phyloP scores from a whole-genome alignment of 495 filamentous ascomycete species.

The Neurospora intermedia region DNA sequence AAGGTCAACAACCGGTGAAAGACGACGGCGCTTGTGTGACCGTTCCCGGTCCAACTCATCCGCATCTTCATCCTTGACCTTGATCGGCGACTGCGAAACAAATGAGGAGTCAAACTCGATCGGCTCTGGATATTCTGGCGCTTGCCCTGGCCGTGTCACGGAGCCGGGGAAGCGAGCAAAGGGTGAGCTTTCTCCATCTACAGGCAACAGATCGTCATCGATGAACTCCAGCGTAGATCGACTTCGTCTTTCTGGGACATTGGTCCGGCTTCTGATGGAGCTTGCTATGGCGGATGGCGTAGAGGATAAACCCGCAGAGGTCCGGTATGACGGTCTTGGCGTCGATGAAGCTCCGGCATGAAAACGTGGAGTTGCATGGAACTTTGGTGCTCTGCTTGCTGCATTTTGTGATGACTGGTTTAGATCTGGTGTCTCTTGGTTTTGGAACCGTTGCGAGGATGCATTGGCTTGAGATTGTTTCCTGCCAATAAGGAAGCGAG shows the following conservation, averaged over 20 bases:
- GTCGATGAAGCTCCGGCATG: conserved; percentile 12
- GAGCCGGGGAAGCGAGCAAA: neutral
- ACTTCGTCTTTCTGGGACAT: conserved; percentile 2
- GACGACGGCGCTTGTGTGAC: conserved; percentile 20
- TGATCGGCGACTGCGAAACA: conserved; percentile 11
- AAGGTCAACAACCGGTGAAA: conserved; percentile 5
- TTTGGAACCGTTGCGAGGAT: neutral
- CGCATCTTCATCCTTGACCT: conserved; percentile 1
- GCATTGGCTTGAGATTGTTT: neutral
- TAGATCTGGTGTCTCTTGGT: neutral
- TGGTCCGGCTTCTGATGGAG: conserved; percentile 6
- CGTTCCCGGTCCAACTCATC: conserved; percentile 2
- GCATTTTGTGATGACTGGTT: neutral
- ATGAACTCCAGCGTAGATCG: conserved; percentile 21
- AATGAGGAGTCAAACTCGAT: conserved; percentile 26
- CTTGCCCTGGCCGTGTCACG: neutral
- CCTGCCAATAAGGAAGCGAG: neutral
- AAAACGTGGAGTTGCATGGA: conserved; percentile 33
- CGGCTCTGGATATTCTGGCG: conserved; percentile 16
- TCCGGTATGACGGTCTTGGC: conserved; percentile 13
- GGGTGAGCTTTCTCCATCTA: conserved; percentile 7
- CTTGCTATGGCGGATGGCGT: conserved; percentile 11
- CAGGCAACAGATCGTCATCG: conserved; percentile 12
- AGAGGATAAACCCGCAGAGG: conserved; percentile 1
- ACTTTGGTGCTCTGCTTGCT: conserved; percentile 7